Conservation (phyloP, 345 rosid species). For the Arabidopsis suecica region DNA sequence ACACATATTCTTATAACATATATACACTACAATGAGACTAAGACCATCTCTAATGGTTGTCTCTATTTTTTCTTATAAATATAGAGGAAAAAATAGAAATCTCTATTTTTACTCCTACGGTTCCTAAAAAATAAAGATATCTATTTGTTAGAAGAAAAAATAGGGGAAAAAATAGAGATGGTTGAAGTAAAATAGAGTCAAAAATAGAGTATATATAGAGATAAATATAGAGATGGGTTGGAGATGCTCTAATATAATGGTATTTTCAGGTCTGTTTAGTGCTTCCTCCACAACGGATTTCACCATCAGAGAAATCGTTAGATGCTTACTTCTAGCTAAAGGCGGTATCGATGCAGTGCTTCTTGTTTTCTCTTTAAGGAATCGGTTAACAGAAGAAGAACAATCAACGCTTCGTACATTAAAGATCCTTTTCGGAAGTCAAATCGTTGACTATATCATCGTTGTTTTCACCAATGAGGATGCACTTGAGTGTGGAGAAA, state of each 20-base stretch:
- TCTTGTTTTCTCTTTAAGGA: conserved; percentile 40
- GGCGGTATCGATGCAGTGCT: conserved; percentile 42
- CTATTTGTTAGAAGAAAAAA: too few relatives aligned
- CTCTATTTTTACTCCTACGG: too few relatives aligned
- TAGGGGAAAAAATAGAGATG: too few relatives aligned
- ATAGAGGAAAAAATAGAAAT: too few relatives aligned
- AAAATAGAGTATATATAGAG: too few relatives aligned
- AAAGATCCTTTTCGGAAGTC: conserved; percentile 33
- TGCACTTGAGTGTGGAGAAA: conserved; percentile 27
- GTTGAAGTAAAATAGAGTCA: too few relatives aligned
- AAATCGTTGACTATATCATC: conserved; percentile 37
- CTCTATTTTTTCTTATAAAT: too few relatives aligned
- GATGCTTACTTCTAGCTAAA: conserved; percentile 35
- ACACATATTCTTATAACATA: neutral
- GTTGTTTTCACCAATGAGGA: conserved; percentile 46
- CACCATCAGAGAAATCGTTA: conserved; percentile 37
- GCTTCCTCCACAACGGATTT: conserved; percentile 31
- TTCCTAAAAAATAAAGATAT: too few relatives aligned
- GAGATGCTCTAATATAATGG: neutral
- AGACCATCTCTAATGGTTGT: too few relatives aligned
- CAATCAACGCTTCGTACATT: conserved; percentile 27
- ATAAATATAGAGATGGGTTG: too few relatives aligned
- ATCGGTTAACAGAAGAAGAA: conserved; percentile 43
- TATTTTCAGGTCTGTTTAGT: conserved; percentile 43
- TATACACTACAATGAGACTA: neutral